Evolutionary conservation across 2,329 filamentous ascomycete species (phyloP).

Genomic region (Neonectria ditissima): DNA sequence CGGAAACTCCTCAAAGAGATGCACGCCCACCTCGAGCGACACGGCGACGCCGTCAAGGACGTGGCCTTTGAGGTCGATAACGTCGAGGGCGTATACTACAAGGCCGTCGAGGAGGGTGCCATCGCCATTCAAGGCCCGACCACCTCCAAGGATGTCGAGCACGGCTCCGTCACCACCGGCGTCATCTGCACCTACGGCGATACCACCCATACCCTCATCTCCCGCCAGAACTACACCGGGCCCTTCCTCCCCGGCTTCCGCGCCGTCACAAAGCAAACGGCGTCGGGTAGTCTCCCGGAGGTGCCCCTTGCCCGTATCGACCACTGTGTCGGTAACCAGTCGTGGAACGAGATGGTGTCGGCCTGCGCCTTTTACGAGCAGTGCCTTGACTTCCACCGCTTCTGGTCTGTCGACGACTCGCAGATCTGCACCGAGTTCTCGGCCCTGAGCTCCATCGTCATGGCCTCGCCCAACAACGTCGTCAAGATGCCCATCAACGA

Average conservation of each 20-base stretch:
- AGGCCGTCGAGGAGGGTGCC: constrained; percentile 75
- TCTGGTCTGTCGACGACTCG: constrained; percentile 96
- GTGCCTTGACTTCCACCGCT: constrained; percentile 91
- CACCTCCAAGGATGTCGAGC: constrained; percentile 65
- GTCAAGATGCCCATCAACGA: constrained; percentile 99
- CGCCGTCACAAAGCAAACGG: constrained; percentile 57
- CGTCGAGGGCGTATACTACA: constrained; percentile 81
- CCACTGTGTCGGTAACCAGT: constrained; percentile 97
- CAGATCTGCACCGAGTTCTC: constrained; percentile 94
- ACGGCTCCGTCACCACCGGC: constrained; percentile 77
- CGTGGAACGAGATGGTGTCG: constrained; percentile 87
- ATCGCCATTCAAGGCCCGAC: constrained; percentile 71
- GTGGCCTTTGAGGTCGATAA: constrained; percentile 95
- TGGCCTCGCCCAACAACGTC: constrained; percentile 84
- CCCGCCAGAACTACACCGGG: constrained; percentile 76
- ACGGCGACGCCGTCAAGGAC: constrained; percentile 95
- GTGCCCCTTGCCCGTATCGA: constrained; percentile 83
- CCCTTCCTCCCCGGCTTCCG: constrained; percentile 87
- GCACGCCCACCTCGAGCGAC: constrained; percentile 83
- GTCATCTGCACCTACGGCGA: constrained; percentile 94
- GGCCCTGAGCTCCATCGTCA: constrained; percentile 88
- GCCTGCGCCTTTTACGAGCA: constrained; percentile 83
- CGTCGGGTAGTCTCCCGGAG: constrained; percentile 64
- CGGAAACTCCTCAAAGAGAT: constrained; percentile 77
- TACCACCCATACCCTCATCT: constrained; percentile 92